Evolutionary conservation across 768 basidiomycete genomes (phyloP).

Genomic region (Rhizopogon vinicolor): DNA sequence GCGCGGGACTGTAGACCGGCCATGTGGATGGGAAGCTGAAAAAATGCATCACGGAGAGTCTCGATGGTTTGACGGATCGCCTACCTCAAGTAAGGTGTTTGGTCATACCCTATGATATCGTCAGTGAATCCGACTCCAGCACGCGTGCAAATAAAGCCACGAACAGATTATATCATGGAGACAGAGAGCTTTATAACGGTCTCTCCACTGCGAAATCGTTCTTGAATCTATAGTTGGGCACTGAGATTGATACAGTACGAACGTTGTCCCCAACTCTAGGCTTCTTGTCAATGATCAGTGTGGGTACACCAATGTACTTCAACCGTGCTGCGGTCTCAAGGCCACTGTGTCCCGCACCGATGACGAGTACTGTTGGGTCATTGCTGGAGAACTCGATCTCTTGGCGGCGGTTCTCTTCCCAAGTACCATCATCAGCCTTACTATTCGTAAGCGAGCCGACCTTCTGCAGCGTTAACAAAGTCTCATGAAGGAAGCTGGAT

Average conservation of each 20-base stretch:
- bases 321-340: constrained; percentile 63
- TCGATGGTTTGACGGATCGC: constrained; percentile 8
- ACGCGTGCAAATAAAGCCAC: constrained; percentile 8
- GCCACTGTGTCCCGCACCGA: constrained; percentile 67
- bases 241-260: not conserved
- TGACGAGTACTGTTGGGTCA: constrained; percentile 54
- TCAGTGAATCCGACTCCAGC: not conserved
- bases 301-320: constrained; percentile 49
- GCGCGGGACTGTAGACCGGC: constrained; percentile 48
- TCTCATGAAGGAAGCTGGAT: not conserved
- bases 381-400: constrained; percentile 42
- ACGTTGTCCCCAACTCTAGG: constrained; percentile 45
- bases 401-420: constrained; percentile 41
- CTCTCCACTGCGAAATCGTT: constrained; percentile 37
- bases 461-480: constrained; percentile 6
- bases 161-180: constrained; percentile 49
- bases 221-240: not conserved
- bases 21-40: constrained; percentile 52
- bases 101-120: constrained; percentile 37
- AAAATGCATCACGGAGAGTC: not conserved
- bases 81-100: constrained; percentile 52
- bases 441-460: constrained; percentile 38
- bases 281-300: constrained; percentile 56
- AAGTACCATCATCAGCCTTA: constrained; percentile 47
- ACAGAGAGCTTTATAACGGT: constrained; percentile 29